Conservation (phyloP, 2,329 filamentous ascomycete genomes). For the Penicillium sp. region DNA sequence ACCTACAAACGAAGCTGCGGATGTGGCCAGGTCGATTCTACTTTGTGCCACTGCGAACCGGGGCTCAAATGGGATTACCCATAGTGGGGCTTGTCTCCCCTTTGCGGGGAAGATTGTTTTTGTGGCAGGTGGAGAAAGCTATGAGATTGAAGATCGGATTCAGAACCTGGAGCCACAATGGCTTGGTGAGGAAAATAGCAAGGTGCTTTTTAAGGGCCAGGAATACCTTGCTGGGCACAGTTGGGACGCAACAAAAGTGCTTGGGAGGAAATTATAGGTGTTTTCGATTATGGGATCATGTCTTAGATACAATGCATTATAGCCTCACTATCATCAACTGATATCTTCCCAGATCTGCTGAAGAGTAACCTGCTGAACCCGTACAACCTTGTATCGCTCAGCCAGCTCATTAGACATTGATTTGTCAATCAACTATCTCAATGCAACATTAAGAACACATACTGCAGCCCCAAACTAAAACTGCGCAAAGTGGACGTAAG, state of each 20-base stretch:
- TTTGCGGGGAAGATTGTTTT: constrained; percentile 27
- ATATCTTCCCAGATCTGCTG: not conserved
- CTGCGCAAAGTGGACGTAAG: not conserved
- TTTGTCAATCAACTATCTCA: not conserved
- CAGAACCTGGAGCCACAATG: constrained; percentile 21
- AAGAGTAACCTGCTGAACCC: not conserved
- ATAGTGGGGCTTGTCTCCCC: constrained; percentile 15
- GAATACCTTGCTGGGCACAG: constrained; percentile 10
- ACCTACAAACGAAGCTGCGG: constrained; percentile 23
- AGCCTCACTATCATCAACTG: not conserved
- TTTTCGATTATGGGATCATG: not conserved
- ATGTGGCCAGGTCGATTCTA: constrained; percentile 22
- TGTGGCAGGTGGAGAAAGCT: constrained; percentile 23
- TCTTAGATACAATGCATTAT: not conserved
- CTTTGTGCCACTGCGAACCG: constrained; percentile 23
- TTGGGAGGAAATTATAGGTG: not conserved
- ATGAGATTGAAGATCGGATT: constrained; percentile 26
- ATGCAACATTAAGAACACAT: not conserved
- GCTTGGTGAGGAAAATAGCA: constrained; percentile 37
- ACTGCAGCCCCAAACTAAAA: not conserved
- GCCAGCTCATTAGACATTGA: not conserved
- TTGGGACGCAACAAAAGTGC: constrained; percentile 9
- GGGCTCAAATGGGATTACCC: not conserved
- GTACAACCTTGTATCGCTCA: too few species aligned
- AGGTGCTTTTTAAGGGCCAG: constrained; percentile 7